Conservation (phyloP, 106 monocot species). For the Agapanthus africanus region DNA sequence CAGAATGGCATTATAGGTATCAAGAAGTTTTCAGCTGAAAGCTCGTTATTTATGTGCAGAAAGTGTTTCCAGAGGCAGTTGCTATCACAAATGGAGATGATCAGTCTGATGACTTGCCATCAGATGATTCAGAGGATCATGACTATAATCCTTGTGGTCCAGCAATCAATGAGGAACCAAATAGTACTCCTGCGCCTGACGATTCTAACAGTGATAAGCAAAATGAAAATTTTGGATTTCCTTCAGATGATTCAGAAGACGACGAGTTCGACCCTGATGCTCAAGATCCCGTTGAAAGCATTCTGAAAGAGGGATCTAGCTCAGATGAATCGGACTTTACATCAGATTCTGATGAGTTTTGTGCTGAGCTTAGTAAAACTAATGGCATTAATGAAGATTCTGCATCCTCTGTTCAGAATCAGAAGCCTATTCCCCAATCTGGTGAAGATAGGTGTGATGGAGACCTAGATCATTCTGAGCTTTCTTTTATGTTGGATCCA, state of each 20-base stretch:
- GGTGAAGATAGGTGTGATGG: too few relatives aligned
- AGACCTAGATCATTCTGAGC: constrained; percentile 10
- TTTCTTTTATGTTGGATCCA: constrained; percentile 19
- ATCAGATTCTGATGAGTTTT: constrained; percentile 81
- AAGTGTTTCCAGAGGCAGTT: constrained; percentile 91
- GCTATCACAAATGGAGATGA: constrained; percentile 25
- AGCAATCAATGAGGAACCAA: neutral
- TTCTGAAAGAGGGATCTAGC: constrained; percentile 26
- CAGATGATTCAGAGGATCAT: constrained; percentile 18
- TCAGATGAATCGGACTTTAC: constrained; percentile 85
- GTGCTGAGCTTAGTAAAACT: constrained; percentile 31
- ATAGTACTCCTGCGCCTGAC: constrained; percentile 31
- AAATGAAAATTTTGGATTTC: constrained; percentile 32
- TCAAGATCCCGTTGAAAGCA: constrained; percentile 34
- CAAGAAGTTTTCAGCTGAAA: too few relatives aligned
- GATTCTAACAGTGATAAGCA: constrained; percentile 12
- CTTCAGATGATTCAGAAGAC: constrained; percentile 95
- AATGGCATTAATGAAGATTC: constrained; percentile 21
- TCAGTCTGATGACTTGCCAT: neutral
- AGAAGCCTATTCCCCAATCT: too few relatives aligned
- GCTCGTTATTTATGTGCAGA: too few relatives aligned
- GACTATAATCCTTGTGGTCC: constrained; percentile 8
- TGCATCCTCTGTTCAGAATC: too few relatives aligned
- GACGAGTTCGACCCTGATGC: constrained; percentile 77
- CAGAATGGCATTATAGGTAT: neutral